A percentile compares a stretch with the other conserved stretches of the same genome.
phyloP scores from a whole-genome alignment of 768 basidiomycete species.

The Trametes cingulata region DNA sequence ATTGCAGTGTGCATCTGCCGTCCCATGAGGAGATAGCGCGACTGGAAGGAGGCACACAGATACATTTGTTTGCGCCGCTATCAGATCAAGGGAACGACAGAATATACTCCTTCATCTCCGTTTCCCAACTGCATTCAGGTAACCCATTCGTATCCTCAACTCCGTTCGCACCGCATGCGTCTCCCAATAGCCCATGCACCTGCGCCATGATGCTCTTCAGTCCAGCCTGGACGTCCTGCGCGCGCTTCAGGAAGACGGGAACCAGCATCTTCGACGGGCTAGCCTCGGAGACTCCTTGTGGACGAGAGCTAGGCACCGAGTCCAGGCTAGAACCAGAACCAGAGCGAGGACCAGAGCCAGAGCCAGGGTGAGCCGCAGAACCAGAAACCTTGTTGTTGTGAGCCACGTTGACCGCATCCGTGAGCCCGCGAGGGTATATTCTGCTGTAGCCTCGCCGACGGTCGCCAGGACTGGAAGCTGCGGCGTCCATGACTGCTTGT shows the following conservation, averaged over 20 bases:
- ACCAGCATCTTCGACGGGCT: slow-evolving; percentile 9
- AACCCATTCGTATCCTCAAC: slow-evolving; percentile 39
- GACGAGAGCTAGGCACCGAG: background rate
- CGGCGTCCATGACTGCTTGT: slow-evolving; percentile 41
- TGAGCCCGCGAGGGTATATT: slow-evolving; percentile 9
- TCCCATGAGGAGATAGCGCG: no score
- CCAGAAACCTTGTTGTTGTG: slow-evolving; percentile 7
- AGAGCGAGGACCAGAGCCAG: slow-evolving; percentile 15
- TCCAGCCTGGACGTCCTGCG: slow-evolving; percentile 23
- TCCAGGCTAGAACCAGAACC: background rate
- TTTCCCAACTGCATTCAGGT: slow-evolving; percentile 61
- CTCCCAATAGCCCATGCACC: slow-evolving; percentile 34
- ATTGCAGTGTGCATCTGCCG: no score
- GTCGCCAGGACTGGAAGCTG: slow-evolving; percentile 17
- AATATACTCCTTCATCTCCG: slow-evolving; percentile 60
- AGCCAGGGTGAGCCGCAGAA: background rate
- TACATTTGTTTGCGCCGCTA: no score
- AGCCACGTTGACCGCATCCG: slow-evolving; percentile 4
- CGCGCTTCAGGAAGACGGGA: slow-evolving; percentile 21
- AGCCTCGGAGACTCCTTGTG: background rate
- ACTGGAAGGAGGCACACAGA: no score
- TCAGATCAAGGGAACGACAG: slow-evolving; percentile 56
- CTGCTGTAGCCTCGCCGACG: slow-evolving; percentile 19
- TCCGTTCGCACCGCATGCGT: slow-evolving; percentile 44
- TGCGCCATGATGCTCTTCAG: slow-evolving; percentile 38